Percentiles rank a stretch among this genome's conserved stretches.
Conservation (phyloP, 192 early-diverging fungal genomes). For the Coemansia sp. region DNA sequence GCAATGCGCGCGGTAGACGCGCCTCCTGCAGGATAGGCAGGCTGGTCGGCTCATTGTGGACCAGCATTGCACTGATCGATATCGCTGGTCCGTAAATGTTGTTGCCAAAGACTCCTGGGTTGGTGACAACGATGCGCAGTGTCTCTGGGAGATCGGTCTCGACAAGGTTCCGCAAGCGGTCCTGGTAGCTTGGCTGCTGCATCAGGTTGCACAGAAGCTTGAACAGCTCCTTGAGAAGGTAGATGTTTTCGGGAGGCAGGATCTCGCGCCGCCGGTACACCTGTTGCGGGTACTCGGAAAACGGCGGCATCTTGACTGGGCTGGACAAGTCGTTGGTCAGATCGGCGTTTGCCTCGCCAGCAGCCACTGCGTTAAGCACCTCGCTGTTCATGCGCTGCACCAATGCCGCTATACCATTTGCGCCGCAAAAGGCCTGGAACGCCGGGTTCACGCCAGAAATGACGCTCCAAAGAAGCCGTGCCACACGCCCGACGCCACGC, state of each 20-base stretch:
- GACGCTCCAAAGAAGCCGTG: slow-evolving; percentile 79
- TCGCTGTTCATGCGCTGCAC: slow-evolving; percentile 74
- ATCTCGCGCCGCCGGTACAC: slow-evolving; percentile 52
- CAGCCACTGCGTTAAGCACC: slow-evolving; percentile 30
- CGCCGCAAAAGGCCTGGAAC: slow-evolving; percentile 78
- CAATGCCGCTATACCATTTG: slow-evolving; percentile 76
- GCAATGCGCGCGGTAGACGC: slow-evolving; percentile 80
- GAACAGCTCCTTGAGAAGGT: slow-evolving; percentile 82
- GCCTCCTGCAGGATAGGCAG: slow-evolving; percentile 93
- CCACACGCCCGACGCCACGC: slow-evolving; percentile 67
- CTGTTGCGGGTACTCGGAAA: slow-evolving; percentile 28
- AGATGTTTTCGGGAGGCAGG: slow-evolving; percentile 70
- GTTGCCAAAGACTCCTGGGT: slow-evolving; percentile 75
- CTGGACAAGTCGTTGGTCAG: slow-evolving; percentile 39
- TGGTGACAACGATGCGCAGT: slow-evolving; percentile 69
- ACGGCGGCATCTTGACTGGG: slow-evolving; percentile 28
- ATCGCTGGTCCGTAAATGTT: slow-evolving; percentile 85
- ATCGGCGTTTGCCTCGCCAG: slow-evolving; percentile 29
- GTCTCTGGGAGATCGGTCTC: slow-evolving; percentile 82
- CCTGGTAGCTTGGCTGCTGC: slow-evolving; percentile 88
- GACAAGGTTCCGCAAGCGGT: slow-evolving; percentile 91
- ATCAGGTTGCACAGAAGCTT: slow-evolving; percentile 93
- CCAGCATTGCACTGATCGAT: slow-evolving; percentile 92
- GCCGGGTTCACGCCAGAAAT: slow-evolving; percentile 71
- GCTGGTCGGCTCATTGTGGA: slow-evolving; percentile 97